phyloP scores from a whole-genome alignment of 1,284 basidiomycete species.

The Ceratobasidium sp. region DNA sequence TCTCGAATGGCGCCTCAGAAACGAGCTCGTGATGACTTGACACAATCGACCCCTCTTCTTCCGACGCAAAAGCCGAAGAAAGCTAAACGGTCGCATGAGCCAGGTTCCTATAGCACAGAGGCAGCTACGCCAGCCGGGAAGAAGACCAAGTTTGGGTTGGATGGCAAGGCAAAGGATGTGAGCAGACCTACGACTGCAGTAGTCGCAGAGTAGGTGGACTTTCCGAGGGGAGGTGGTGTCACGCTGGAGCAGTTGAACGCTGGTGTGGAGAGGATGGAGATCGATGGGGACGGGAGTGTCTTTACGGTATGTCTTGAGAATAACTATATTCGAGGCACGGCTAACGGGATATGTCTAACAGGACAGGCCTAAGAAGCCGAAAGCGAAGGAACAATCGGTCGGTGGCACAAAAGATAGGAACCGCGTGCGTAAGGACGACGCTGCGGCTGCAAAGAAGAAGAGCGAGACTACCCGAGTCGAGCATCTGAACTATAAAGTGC shows the following conservation, averaged over 20 bases:
- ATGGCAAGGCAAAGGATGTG: constrained; percentile 38
- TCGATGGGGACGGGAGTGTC: constrained; percentile 19
- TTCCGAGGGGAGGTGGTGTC: constrained; percentile 86
- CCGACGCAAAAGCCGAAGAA: constrained; percentile 26
- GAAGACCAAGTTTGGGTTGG: constrained; percentile 36
- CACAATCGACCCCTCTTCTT: constrained; percentile 10
- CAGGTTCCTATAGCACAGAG: constrained; percentile 26
- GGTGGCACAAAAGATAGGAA: constrained; percentile 60
- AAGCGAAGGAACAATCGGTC: constrained; percentile 1
- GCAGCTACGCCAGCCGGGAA: constrained; percentile 35
- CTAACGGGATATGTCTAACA: neutral
- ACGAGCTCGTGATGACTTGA: constrained; percentile 21
- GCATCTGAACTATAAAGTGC: constrained; percentile 93
- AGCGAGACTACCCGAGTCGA: constrained; percentile 77
- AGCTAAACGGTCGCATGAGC: constrained; percentile 31
- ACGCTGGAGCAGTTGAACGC: constrained; percentile 46
- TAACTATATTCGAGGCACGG: neutral
- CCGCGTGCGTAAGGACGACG: constrained; percentile 19
- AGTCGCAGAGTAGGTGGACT: constrained; percentile 82
- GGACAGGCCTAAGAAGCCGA: constrained; percentile 19
- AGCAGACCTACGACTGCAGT: neutral
- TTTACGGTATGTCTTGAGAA: constrained; percentile 9
- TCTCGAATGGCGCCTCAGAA: constrained; percentile 40
- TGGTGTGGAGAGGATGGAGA: constrained; percentile 24
- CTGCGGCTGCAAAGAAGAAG: constrained; percentile 54